A percentile compares a stretch with the other conserved stretches of the same genome.
phyloP scores from a whole-genome alignment of 805 yeast genomes.

The Dipodascus geniculatus region DNA sequence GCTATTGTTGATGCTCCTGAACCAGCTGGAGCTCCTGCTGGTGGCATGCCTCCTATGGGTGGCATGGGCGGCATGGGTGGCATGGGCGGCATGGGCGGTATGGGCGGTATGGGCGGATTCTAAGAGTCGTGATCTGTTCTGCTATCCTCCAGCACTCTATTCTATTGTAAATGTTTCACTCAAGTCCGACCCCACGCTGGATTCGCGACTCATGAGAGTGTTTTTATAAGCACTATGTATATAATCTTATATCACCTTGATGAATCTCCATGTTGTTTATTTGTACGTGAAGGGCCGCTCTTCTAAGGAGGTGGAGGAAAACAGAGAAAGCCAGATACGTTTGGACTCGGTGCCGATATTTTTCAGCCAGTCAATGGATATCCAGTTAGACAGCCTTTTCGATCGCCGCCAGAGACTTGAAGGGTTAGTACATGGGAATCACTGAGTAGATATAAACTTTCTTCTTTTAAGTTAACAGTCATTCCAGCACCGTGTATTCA shows the following conservation, averaged over 20 bases:
- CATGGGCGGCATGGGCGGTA: conserved; percentile 16
- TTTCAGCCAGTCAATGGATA: background rate
- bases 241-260: no score
- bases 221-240: background rate
- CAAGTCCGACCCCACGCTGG: background rate
- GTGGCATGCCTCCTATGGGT: conserved; percentile 53
- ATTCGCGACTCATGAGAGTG: background rate
- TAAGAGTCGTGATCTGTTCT: background rate
- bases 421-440: background rate
- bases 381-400: background rate
- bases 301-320: background rate
- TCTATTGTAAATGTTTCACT: background rate
- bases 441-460: background rate
- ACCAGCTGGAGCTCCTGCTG: conserved; percentile 52
- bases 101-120: background rate
- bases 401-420: background rate
- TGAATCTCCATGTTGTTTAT: background rate
- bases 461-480: background rate
- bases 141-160: background rate
- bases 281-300: background rate
- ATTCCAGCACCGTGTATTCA: background rate
- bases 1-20: conserved; percentile 92
- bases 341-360: background rate
- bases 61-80: conserved; percentile 30
- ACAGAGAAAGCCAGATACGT: no score